Evolutionary conservation across 2,329 filamentous ascomycete genomes (phyloP).

Genomic region (Metarhizium sp.): DNA sequence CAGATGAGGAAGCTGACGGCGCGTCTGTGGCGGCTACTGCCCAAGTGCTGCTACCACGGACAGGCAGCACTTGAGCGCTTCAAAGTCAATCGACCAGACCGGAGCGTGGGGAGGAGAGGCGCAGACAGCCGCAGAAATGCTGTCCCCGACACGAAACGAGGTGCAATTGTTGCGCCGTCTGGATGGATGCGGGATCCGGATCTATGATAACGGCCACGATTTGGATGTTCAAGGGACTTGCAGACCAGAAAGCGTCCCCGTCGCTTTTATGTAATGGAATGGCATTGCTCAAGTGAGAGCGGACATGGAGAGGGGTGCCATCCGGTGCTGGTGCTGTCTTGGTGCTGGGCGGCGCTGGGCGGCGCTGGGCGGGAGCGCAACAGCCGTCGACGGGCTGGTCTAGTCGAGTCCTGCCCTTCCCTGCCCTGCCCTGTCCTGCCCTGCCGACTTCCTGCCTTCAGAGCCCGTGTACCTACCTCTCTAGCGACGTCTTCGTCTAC

Average conservation of each 20-base stretch:
- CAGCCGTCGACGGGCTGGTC: not conserved
- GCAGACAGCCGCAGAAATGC: not conserved
- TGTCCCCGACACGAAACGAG: not conserved
- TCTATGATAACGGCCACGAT: conserved; percentile 8
- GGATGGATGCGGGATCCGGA: not conserved
- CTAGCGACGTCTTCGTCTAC: no score
- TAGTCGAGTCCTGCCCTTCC: not conserved
- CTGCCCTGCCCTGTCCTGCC: no score
- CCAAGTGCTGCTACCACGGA: conserved; percentile 5
- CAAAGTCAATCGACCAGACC: not conserved
- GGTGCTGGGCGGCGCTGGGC: not conserved
- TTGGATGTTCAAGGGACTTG: conserved; percentile 17
- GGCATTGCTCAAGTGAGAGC: conserved; percentile 20
- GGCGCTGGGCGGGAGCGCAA: not conserved
- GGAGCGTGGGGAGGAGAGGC: not conserved
- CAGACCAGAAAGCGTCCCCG: conserved; percentile 18
- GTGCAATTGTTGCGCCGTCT: not conserved
- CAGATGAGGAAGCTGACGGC: conserved; percentile 10
- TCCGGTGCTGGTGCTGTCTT: not conserved
- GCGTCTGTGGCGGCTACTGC: conserved; percentile 16
- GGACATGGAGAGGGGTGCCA: conserved; percentile 8
- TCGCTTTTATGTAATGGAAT: conserved; percentile 31
- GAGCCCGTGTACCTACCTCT: no score
- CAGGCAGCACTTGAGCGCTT: not conserved
- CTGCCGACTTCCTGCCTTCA: no score